phyloP scores from a whole-genome alignment of 2,329 filamentous ascomycete species.

The Tolypocladium nubicola region DNA sequence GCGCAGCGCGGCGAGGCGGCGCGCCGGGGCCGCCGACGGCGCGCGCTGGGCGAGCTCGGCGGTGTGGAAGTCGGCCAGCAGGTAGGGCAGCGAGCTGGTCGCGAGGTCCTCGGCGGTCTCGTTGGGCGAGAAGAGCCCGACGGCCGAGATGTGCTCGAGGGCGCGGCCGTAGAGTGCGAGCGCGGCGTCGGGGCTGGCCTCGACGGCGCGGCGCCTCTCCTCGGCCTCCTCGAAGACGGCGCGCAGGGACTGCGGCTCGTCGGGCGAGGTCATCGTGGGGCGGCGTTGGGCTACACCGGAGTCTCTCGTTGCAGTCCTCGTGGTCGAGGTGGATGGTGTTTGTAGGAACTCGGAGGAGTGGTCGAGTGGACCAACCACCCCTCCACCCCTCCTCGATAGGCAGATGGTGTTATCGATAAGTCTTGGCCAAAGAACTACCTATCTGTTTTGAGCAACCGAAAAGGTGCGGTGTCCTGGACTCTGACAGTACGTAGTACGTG shows the following conservation, averaged over 20 bases:
- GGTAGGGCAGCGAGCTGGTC: slow-evolving; percentile 76
- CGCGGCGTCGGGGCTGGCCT: slow-evolving; percentile 51
- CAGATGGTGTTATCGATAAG: background rate
- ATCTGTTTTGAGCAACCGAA: no score
- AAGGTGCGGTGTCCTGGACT: no score
- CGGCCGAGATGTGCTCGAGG: slow-evolving; percentile 53
- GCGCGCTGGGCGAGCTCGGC: slow-evolving; percentile 70
- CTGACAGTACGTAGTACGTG: no score
- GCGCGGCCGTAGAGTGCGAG: slow-evolving; percentile 66
- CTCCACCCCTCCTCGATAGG: background rate
- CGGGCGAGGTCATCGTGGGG: slow-evolving; percentile 9
- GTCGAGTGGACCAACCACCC: background rate
- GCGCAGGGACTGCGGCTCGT: slow-evolving; percentile 39
- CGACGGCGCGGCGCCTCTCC: slow-evolving; percentile 42
- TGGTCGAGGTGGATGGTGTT: background rate
- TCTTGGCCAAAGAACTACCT: background rate
- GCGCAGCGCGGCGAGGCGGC: slow-evolving; percentile 51
- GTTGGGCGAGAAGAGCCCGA: slow-evolving; percentile 84
- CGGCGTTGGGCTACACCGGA: no score
- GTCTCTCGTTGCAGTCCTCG: background rate
- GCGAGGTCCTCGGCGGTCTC: slow-evolving; percentile 80
- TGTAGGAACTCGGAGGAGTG: background rate
- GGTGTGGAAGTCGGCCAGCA: slow-evolving; percentile 66
- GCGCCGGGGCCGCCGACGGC: slow-evolving; percentile 36
- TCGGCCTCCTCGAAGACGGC: slow-evolving; percentile 40